These are phyloP conservation scores for Halophytophthora polymorphica DNA, from an alignment of 352 stramenopile genomes.

Conservation along the genomic window DNA sequence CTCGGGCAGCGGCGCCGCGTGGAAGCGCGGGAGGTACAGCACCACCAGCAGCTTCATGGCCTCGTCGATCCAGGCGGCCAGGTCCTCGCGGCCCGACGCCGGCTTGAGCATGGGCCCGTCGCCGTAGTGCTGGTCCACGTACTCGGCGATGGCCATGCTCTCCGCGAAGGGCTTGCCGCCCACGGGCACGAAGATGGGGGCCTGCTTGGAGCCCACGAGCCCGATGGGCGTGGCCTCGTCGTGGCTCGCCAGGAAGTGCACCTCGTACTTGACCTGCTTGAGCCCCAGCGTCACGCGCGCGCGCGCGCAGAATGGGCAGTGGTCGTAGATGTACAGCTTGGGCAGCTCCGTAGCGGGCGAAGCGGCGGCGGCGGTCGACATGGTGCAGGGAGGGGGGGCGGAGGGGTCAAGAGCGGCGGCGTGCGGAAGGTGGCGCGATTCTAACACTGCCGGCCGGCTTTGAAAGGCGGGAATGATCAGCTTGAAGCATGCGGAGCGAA, in stretches of 20 bases:
- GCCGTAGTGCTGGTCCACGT: conserved; percentile 50
- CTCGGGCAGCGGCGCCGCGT: conserved; percentile 39
- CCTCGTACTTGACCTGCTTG: conserved; percentile 36
- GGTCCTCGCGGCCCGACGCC: conserved; percentile 33
- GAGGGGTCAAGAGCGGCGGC: conserved; percentile 8
- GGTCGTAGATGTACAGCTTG: conserved; percentile 61
- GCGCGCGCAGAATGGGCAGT: conserved; percentile 53
- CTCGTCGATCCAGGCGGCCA: conserved; percentile 39
- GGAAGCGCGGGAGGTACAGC: conserved; percentile 45
- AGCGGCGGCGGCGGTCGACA: conserved; percentile 1
- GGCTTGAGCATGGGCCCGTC: conserved; percentile 25
- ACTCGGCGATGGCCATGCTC: conserved; percentile 57
- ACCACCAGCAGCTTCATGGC: conserved; percentile 21
- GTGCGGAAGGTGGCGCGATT: no score
- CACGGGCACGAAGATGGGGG: conserved; percentile 44
- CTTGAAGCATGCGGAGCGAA: no score
- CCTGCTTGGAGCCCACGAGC: conserved; percentile 44
- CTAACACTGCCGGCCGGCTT: no score
- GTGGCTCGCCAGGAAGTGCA: conserved; percentile 46
- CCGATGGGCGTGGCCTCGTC: conserved; percentile 48
- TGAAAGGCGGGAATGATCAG: no score
- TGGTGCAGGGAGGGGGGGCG: neutral
- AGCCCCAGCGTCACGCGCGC: conserved; percentile 49
- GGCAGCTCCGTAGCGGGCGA: conserved; percentile 5
- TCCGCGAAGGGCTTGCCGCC: conserved; percentile 43